Conservation (phyloP, 139 green algal species). For the Chlamydomonas urium region DNA sequence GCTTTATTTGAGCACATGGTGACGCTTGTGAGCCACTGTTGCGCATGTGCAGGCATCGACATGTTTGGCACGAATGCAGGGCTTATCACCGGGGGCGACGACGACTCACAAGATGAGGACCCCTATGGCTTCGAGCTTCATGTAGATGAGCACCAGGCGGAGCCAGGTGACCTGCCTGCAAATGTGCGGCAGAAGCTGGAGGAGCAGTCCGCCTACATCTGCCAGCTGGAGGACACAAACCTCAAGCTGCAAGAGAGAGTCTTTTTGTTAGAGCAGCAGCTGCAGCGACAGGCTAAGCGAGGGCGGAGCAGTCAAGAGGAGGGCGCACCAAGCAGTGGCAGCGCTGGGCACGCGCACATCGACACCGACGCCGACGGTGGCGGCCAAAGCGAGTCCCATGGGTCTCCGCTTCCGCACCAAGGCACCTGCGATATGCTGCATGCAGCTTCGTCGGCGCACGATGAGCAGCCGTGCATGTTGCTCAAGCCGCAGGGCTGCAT, state of each 20-base stretch:
- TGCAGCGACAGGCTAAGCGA: too few relatives aligned
- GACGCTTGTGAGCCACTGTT: not conserved
- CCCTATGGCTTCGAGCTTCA: not conserved
- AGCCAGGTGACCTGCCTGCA: not conserved
- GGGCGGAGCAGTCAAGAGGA: too few relatives aligned
- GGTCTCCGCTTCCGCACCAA: too few relatives aligned
- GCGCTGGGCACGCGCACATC: too few relatives aligned
- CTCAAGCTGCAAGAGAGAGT: slow-evolving; percentile 1
- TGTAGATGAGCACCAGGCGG: not conserved
- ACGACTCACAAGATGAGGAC: slow-evolving; percentile 2
- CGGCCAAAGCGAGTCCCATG: too few relatives aligned
- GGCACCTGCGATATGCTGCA: too few relatives aligned
- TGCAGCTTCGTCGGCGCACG: too few relatives aligned
- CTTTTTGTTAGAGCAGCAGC: slow-evolving; percentile 7
- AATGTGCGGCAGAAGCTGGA: not conserved
- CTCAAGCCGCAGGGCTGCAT: too few relatives aligned
- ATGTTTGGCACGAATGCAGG: slow-evolving; percentile 12
- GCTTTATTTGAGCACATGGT: not conserved
- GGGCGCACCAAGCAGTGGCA: too few relatives aligned
- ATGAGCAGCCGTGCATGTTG: too few relatives aligned
- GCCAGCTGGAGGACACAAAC: slow-evolving; percentile 14
- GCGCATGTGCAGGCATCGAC: slow-evolving; percentile 6
- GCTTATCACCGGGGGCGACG: not conserved
- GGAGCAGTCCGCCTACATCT: slow-evolving; percentile 4
- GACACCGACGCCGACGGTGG: too few relatives aligned